Evolutionary conservation across 2,329 filamentous ascomycete genomes (phyloP), one percentile per base, ranked within the genome.

Genomic region (Scedosporium aurantiacum): DNA sequence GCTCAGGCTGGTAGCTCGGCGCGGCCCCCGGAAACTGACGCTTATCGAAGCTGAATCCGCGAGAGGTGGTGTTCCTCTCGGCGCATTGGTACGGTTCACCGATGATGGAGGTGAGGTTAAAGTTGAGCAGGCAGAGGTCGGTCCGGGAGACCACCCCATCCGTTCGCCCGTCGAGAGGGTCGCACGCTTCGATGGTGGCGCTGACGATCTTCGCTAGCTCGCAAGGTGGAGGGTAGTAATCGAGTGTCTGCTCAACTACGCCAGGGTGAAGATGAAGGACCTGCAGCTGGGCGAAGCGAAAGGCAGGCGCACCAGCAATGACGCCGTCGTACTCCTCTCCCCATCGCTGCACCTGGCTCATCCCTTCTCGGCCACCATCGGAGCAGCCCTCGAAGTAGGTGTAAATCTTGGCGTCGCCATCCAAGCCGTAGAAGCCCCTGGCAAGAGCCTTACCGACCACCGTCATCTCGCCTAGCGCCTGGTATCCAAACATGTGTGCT

Each of bases 371-470:
- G 0, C 79, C 76, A 12, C 76, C 77, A 40, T 77, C 73, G 12
- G 76, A 78, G 66, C 77, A 80, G 16, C 76, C 77, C 64, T 75
- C 70, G 69, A 80, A 83, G 70, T 84, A 82, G 18, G 81, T 79
- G 67, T 76, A 78, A 58, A 82, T 67, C 62, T 68, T 65, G 65
- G 63, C 32, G 61, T 66, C 47, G 16, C 66, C 28, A 12, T 4
- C 27, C 16, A 57, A 37, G 40, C 14, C 68, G 66, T 76, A 82
- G 60, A 79, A 74, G 41, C 68, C 69, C 63, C 68, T 67, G 18
- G 75, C 73, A 50, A 81, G 60, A 2, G 70, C 68, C 64, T 81
- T 80, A 25, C 77, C 78, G 10, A 81, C 66, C 2, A 57, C 4
- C 5, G 32, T 40, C 73, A 82, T 75, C 68, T 84, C 81, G 54